Evolutionary conservation across 306 rosid genomes (phyloP), one percentile per base, ranked within the genome.

Genomic region (Dalbergia cultrata): DNA sequence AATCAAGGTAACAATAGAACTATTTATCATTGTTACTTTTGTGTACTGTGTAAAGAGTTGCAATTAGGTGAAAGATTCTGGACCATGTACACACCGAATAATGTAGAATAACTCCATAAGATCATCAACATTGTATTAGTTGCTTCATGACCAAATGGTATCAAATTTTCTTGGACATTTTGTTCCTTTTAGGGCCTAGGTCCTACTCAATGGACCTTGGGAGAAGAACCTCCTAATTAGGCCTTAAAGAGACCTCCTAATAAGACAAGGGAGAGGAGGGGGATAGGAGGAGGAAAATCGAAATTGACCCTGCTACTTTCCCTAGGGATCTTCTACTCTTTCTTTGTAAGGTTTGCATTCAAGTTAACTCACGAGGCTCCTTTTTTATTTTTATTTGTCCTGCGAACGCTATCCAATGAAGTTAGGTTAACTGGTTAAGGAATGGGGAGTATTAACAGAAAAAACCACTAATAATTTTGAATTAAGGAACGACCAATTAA

Each of bases 1-100:
- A 93, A 82, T 86, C 97, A 77, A 91, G 98, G 89, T 93, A 86
- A 69, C 16, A 45, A 50, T 57, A 56, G 8, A 47, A 66, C 8
- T 47, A 31, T 62, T 54, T 77, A 13, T 72, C 69, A 54, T 33
- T 73, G 83, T 67, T 19, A 61, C 54, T 61, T 37, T 16, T 82
- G 69, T 63, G 84, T 77, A 43, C 31, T 37, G 65, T 74, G 79
- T 77, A 74, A 68, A 72, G 81, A 75, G 75, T 73, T 85, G 79
- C 87, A 63, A 53, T 65, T 88, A 82, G 89, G 86, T 72, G 85
- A 84, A 82, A 72, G 72, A 41, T 79, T 72, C 80, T 84, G 83
- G 44, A 68, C 66, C 71, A 56, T 80, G 84, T 82, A 85, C 61
- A 85, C 61, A 87, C 82, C 71, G 83, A 91, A 89, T 87, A 87